Percentiles rank a stretch among this genome's conserved stretches.
Conservation (phyloP, 345 rosid species). For the Arabidopsis suecica region DNA sequence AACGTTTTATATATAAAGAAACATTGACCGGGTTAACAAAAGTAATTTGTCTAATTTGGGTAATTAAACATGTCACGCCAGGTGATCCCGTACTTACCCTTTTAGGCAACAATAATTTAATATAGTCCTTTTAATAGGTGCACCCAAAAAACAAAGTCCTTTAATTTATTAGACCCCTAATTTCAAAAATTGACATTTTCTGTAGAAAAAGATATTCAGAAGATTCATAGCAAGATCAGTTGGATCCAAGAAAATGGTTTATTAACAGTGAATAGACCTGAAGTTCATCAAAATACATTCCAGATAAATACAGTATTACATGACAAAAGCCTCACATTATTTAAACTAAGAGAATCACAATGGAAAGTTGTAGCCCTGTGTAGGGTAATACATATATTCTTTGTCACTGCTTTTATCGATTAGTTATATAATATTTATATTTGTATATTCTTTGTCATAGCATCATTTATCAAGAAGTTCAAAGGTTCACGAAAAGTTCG, state of each 20-base stretch:
- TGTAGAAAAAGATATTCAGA: constrained; percentile 8
- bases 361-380: neutral
- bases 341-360: neutral
- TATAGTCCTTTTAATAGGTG: neutral
- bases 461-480: constrained; percentile 1
- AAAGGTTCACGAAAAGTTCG: neutral
- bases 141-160: neutral
- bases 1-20: no score
- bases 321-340: neutral
- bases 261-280: neutral
- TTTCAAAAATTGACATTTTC: neutral
- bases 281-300: neutral
- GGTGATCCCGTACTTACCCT: constrained; percentile 20
- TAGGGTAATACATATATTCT: neutral
- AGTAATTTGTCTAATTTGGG: constrained; percentile 10
- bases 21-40: neutral
- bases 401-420: no score
- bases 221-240: neutral
- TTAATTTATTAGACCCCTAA: neutral
- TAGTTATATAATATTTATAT: no score
- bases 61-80: neutral
- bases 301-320: neutral
- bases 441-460: neutral
- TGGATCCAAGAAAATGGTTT: constrained; percentile 4
- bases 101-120: constrained; percentile 10